Conservation (phyloP, 1,284 basidiomycete species). For the Sporisorium sorghi region DNA sequence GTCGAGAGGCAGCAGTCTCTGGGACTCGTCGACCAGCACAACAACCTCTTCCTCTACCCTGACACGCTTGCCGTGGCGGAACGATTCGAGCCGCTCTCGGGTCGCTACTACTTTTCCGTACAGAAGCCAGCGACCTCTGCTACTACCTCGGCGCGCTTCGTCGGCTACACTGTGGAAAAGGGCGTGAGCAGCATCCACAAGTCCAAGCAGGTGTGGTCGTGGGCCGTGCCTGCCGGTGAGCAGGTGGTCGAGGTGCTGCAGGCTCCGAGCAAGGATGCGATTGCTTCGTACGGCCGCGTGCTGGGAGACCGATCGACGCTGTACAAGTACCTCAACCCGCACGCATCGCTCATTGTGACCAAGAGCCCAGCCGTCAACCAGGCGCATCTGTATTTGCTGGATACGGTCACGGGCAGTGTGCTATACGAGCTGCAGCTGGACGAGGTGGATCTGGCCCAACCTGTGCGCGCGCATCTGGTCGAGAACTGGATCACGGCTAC, state of each 20-base stretch:
- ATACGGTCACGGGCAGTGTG: constrained; percentile 81
- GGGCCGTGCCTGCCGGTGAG: constrained; percentile 50
- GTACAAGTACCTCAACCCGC: constrained; percentile 94
- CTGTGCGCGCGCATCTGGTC: constrained; percentile 77
- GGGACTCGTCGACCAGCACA: constrained; percentile 75
- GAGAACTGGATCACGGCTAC: constrained; percentile 96
- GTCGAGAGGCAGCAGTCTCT: constrained; percentile 72
- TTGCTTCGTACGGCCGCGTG: constrained; percentile 76
- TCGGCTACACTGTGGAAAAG: constrained; percentile 43
- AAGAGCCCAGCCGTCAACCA: constrained; percentile 69
- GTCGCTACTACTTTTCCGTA: constrained; percentile 43
- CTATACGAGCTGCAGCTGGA: constrained; percentile 71
- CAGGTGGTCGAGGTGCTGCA: constrained; percentile 45
- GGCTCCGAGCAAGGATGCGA: constrained; percentile 18
- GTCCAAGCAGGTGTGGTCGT: constrained; percentile 51
- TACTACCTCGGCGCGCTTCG: constrained; percentile 21
- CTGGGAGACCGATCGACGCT: constrained; percentile 86
- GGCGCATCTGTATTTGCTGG: constrained; percentile 78
- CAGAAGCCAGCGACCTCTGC: constrained; percentile 12
- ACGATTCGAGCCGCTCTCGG: constrained; percentile 41
- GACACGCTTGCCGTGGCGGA: constrained; percentile 46
- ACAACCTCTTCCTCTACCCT: constrained; percentile 67
- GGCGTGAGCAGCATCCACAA: constrained; percentile 38
- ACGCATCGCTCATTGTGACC: constrained; percentile 76
- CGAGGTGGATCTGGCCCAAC: constrained; percentile 67